Percentiles rank a stretch among this genome's conserved stretches.
Evolutionary conservation across 2,329 filamentous ascomycete species (phyloP).

Genomic region (Pseudogymnoascus sp.): DNA sequence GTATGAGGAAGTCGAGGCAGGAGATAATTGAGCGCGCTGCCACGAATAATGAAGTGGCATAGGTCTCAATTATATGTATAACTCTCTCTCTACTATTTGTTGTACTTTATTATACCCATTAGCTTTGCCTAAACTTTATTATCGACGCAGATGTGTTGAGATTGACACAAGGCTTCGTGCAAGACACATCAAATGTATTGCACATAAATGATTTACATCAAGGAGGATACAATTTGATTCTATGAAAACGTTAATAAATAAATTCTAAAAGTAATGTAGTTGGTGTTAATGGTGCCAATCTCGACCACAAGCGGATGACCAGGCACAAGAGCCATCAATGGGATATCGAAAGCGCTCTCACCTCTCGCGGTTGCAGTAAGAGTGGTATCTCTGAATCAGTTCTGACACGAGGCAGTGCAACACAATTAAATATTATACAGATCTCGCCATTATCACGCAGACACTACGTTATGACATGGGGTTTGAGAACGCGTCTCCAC

Average conservation of each 20-base stretch:
- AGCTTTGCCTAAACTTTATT: not conserved
- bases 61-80: not conserved
- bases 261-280: too few relatives aligned
- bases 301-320: too few relatives aligned
- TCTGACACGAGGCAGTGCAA: too few relatives aligned
- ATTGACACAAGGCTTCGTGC: not conserved
- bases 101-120: not conserved
- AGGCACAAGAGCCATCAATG: too few relatives aligned
- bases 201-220: not conserved
- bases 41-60: not conserved
- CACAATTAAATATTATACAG: too few relatives aligned
- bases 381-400: too few relatives aligned
- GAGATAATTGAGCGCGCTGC: conserved; percentile 17
- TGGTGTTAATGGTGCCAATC: too few relatives aligned
- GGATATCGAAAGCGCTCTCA: too few relatives aligned
- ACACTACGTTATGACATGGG: too few relatives aligned
- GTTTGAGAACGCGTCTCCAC: too few relatives aligned
- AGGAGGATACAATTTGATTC: not conserved
- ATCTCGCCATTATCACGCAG: too few relatives aligned
- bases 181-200: not conserved
- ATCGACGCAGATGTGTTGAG: not conserved
- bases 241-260: not conserved
- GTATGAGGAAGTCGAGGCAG: conserved; percentile 32
- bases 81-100: not conserved
- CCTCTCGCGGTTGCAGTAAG: too few relatives aligned